phyloP scores from a whole-genome alignment of 2,329 filamentous ascomycete species.

The Gnomoniopsis smithogilvyi region DNA sequence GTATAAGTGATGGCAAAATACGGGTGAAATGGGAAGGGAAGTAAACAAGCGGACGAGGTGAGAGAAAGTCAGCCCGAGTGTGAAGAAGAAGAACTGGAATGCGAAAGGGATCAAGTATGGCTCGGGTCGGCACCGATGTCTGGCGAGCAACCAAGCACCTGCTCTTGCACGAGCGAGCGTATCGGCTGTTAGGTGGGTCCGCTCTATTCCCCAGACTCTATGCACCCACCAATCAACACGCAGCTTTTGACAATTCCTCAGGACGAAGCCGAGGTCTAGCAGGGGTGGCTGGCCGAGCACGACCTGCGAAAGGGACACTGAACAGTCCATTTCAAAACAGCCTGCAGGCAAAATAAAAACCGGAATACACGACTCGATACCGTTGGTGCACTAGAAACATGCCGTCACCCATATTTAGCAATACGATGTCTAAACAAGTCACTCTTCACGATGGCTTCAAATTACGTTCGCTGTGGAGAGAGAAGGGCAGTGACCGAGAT shows the following conservation, averaged over 20 bases:
- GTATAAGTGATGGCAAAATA: constrained; percentile 22
- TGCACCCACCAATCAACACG: constrained; percentile 13
- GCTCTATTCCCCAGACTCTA: constrained; percentile 15
- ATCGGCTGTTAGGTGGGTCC: constrained; percentile 10
- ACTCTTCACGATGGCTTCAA: not conserved
- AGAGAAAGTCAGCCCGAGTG: constrained; percentile 22
- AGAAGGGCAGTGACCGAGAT: too few species aligned
- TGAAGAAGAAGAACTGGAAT: constrained; percentile 18
- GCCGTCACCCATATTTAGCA: not conserved
- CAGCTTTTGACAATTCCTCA: constrained; percentile 21
- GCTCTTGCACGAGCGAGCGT: not conserved
- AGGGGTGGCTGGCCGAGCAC: constrained; percentile 15
- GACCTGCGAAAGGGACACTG: too few species aligned
- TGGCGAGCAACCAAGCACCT: not conserved
- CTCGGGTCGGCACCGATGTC: too few species aligned
- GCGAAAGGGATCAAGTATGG: constrained; percentile 15
- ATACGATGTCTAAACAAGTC: not conserved
- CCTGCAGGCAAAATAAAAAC: too few species aligned
- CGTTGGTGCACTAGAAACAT: not conserved
- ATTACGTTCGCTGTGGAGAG: not conserved
- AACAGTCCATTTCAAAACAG: too few species aligned
- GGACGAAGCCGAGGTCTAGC: constrained; percentile 24
- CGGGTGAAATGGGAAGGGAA: constrained; percentile 20
- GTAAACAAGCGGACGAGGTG: constrained; percentile 20
- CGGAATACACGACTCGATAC: not conserved